Base-by-base conservation (phyloP, 371 early-diverging fungal species). In the Mortierella sp. region DNA sequence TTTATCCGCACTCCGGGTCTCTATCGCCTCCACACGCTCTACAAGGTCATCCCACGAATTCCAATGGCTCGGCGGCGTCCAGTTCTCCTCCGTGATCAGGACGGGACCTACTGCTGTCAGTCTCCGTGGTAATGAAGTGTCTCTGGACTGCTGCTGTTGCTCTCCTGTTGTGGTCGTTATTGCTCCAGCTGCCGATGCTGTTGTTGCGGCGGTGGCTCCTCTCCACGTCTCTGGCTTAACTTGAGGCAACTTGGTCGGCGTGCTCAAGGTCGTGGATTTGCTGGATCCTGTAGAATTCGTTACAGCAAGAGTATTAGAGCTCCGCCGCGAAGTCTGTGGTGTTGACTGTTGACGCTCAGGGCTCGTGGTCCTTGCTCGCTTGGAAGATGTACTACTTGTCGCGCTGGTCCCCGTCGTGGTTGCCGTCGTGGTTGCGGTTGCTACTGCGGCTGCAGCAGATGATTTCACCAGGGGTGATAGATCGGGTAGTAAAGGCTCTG, bases 61-160 rank as follows among this genome's bases (percentile, higher is more conserved):
- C 79, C 72, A 76, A 3, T n/a, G 21, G 6, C 54, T 11, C 7
- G 83, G 79, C 3, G 83, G 79, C 32, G 46, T n/a, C 83, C 74
- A 74, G 24, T n/a, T 43, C 55, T 65, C 49, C n/a, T 48, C 55
- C 43, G 48, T 74, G 46, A 27, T 65, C n/a, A 27, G 24, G 3
- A 65, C 65, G 1, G 35, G 55, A 6, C 58, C 44, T n/a, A 56
- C 38, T 1, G 56, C 10, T 29, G 74, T 49, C 58, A 56, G 38
- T 14, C 44, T 38, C 43, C 54, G 18, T 0, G 73, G 32, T 29
- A 12, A 21, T 4, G 29, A 12, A 35, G 12, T 6, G 4, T 75
- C 43, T 14, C 4, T 32, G 14, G 56, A 46, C 43, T 63, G 48
- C 41, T 73, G n/a, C 4, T 44, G 71, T 54, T 27, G 44, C 46